A percentile compares a stretch with the other conserved stretches of the same genome.
Evolutionary conservation across 169 alveolate genomes (phyloP).

Genomic region (Eimeria acervulina): DNA sequence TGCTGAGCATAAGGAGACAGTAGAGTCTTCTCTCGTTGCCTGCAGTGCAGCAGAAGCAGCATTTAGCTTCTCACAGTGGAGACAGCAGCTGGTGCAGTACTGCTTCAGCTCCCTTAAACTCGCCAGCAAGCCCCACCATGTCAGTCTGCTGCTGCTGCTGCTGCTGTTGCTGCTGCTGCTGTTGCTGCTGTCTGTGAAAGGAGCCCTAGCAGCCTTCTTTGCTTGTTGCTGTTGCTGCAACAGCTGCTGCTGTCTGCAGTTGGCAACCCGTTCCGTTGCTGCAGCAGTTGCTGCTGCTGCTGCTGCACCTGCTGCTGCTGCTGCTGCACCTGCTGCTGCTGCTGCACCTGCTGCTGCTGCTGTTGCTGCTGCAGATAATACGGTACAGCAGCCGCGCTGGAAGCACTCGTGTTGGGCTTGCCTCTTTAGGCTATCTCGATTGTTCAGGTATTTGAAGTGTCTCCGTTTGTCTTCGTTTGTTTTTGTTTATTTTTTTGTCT

Average conservation of each 20-base stretch:
- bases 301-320: not conserved
- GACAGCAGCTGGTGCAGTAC: constrained; percentile 14
- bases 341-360: constrained; percentile 6
- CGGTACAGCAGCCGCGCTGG: not conserved
- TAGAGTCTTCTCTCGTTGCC: not conserved
- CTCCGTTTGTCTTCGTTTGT: not conserved
- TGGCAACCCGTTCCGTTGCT: too few relatives aligned
- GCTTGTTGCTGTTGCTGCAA: too few relatives aligned
- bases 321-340: constrained; percentile 29
- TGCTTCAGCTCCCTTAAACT: not conserved
- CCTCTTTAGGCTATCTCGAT: constrained; percentile 13
- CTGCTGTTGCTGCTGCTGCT: constrained; percentile 24
- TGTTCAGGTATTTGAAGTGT: constrained; percentile 4
- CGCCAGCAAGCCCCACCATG: constrained; percentile 20
- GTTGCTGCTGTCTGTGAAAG: not conserved
- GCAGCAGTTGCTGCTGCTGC: not conserved
- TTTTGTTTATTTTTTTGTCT: not conserved
- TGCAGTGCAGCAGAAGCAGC: constrained; percentile 54
- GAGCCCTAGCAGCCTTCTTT: too few relatives aligned
- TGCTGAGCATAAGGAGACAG: not conserved
- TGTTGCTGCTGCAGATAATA: not conserved
- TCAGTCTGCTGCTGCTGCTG: constrained; percentile 8
- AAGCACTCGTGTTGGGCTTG: constrained; percentile 3
- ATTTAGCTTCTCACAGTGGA: constrained; percentile 30
- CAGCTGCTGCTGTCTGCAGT: too few relatives aligned